Evolutionary conservation across 2,329 filamentous ascomycete species (phyloP), one percentile per base, ranked within the genome.

Genomic region (Aspergillus texensis): DNA sequence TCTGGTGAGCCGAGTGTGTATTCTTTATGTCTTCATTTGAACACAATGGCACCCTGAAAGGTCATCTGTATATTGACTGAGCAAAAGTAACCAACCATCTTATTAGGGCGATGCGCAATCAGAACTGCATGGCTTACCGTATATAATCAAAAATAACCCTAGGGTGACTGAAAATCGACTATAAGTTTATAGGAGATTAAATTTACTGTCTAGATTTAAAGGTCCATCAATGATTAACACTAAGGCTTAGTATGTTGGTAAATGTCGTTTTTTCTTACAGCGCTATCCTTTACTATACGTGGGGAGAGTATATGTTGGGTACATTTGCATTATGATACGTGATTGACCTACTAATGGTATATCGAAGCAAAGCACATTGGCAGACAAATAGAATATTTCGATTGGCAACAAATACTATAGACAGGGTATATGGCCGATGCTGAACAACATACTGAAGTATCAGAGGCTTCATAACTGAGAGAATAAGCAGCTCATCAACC

Each of bases 371-470:
- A 26, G 45, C 21, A 26, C 5, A 9, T 16, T 26, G 24, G 11
- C 21, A 48, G 11, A 14, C 24, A 45, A 58, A 32, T n/a, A 6
- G 4, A 46, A 46, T 21, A 46, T 32, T 34, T 34, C 2, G 16
- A 34, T 52, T 52, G 24, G 14, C 14, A 52, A 32, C 11, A 52
- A 4, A 52, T 52, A 54, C 43, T 45, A 58, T 58, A 46, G 54
- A 58, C 21, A 28, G 60, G 55, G 60, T 62, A 62, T 58, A 32
- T 32, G 28, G 48, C 48, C 19, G 48, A 52, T 32, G 48, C 28
- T n/a, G 39, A 52, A 52, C 4, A 52, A 52, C 48, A 52, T 32
- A 48, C 45, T 9, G 11, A 48, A 24, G 11, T 26, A 48, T 24
- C 28, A 32, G 19, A 21, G n/a, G 30, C 9, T 52, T 60, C 58